Conservation (phyloP, 495 filamentous ascomycete species). For the Aspergillus saccharolyticus region DNA sequence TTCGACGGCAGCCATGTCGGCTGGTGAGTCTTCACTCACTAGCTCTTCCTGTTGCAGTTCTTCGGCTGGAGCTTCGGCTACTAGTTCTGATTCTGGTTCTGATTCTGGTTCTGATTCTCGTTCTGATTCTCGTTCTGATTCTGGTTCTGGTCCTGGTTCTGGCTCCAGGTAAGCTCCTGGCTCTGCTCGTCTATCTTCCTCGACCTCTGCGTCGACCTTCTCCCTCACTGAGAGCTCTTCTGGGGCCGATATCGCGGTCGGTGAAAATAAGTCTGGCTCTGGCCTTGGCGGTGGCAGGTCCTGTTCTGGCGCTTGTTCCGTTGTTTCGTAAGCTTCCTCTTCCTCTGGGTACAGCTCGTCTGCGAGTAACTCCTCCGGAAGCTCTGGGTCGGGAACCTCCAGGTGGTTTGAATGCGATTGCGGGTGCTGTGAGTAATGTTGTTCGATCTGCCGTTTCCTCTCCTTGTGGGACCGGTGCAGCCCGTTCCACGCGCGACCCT, state of each 20-base stretch:
- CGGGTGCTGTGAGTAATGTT: constrained; percentile 9
- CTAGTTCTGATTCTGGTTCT: too few relatives aligned
- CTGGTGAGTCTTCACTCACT: constrained; percentile 11
- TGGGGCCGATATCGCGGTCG: neutral
- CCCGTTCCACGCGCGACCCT: constrained; percentile 61
- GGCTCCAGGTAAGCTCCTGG: neutral
- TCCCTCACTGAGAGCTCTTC: neutral
- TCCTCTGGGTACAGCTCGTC: neutral
- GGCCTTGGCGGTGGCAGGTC: neutral
- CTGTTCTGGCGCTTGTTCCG: neutral
- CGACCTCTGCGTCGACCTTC: neutral
- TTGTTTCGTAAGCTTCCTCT: neutral
- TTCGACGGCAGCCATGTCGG: constrained; percentile 34
- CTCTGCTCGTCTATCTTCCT: neutral
- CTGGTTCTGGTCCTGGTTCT: too few relatives aligned
- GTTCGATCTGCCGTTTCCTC: constrained; percentile 8
- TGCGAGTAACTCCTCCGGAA: neutral
- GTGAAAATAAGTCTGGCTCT: neutral
- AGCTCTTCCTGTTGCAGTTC: neutral
- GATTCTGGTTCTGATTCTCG: too few relatives aligned
- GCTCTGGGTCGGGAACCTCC: constrained; percentile 14
- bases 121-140: too few relatives aligned
- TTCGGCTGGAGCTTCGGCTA: too few relatives aligned
- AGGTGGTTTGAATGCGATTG: constrained; percentile 18
- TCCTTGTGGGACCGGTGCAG: constrained; percentile 15